Evolutionary conservation across 441 rosid species (phyloP), one percentile per base, ranked within the genome.

Genomic region (Isatis lusitanica): DNA sequence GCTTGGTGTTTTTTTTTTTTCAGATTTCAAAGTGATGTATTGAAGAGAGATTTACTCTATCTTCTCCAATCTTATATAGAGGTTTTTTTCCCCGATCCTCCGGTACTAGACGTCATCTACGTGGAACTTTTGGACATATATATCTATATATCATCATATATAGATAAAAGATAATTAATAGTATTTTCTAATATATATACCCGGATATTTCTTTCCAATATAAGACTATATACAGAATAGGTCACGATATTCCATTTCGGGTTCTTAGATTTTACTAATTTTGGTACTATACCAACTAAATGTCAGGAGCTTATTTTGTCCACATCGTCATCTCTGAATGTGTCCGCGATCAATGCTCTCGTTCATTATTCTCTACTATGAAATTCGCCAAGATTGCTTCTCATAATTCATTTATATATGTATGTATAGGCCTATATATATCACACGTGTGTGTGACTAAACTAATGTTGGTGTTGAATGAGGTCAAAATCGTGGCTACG

Each of bases 21-120:
- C n/a, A 55, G 66, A 63, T 69, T 75, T 63, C 26, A 12, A 63
- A 48, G 53, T 69, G 79, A 35, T 55, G 30, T 43, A 16, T 17
- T 4, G n/a, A 61, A 51, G 11, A 63, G 44, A 69, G 61, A 63
- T 46, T 6, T 7, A 58, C 61, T 17, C 46, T 28, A 59, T n/a
- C 24, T 56, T 38, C 61, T 38, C 79, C 4, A 62, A 2, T 9
- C 65, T 69, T 63, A 69, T 75, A 75, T 75, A 75, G 79, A 75
- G 65, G 2, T 31, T 55, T 62, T 42, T 18, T 36, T 13, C 15
- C 6, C n/a, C 40, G 1, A 21, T 21, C 24, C 24, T 53, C 26
- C n/a, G 13, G 35, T 63, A 28, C 9, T 55, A 46, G 11, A 68
- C 66, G 70, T 75, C 44, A 75, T 75, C 69, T 68, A 63, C 75